Evolutionary conservation across 345 rosid genomes (phyloP), one percentile per base, ranked within the genome.

Genomic region (Acer negundo): DNA sequence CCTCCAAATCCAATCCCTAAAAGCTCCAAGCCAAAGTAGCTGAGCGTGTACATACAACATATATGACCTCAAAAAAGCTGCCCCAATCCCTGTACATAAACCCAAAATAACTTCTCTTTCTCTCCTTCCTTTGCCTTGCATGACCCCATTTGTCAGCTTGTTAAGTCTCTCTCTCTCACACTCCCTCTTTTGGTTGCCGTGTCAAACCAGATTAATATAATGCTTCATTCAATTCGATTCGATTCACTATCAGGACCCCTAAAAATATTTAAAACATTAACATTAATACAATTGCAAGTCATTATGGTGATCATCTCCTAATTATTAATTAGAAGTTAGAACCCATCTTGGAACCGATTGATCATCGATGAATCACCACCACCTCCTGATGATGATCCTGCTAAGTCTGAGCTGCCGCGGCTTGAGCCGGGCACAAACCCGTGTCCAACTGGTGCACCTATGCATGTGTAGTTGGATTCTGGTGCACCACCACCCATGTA

Each of bases 21-120:
- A 61, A 76, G 80, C 88, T 82, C 85, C 79, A 87, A 77, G 89
- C 90, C 98, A 90, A 91, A 93, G 74, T 87, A 82, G 94, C 93
- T 91, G 91, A 91, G 87, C 82, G 85, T 81, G 85, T 79, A 67
- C 86, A 86, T 59, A 59, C 63, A 59, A 59, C 63, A 59, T 19
- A 59, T 59, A 59, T 81, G 90, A 89, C 86, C 88, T 87, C 88
- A 92, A 85, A 92, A 59, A 90, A 85, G 89, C 93, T 87, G 90
- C 79, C 76, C 85, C 89, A 80, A 82, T 87, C 89, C 75, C 92
- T 83, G 85, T 89, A 82, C 87, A 85, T 80, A 83, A 85, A 84
- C 85, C 83, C 58, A 53, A 53, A 73, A 84, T 88, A 82, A 59
- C 77, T 75, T 69, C 75, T 80, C 76, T 82, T 70, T 79, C 84